These are phyloP conservation scores for Larix kaempferi DNA, from an alignment of 75 land plant species.

Conservation along the genomic window DNA sequence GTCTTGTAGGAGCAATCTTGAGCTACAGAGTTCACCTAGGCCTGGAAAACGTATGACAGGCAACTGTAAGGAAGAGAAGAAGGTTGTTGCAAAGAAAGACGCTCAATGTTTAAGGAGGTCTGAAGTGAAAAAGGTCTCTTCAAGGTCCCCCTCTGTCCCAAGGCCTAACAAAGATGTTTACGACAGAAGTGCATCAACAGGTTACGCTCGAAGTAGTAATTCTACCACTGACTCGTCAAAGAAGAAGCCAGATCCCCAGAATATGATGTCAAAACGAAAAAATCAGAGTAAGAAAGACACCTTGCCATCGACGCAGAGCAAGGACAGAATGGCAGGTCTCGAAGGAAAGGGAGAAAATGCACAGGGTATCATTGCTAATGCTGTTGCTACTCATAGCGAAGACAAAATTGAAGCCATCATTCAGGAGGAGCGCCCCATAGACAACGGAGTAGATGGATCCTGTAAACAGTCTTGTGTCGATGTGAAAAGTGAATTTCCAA, in stretches of 20 bases:
- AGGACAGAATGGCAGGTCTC: not conserved
- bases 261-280: not conserved
- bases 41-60: not conserved
- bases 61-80: not conserved
- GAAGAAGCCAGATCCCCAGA: not conserved
- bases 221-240: not conserved
- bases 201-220: not conserved
- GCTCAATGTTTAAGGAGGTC: not conserved
- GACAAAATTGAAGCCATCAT: not conserved
- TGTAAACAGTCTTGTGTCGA: not conserved
- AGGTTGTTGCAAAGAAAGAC: not conserved
- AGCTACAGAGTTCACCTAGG: not conserved
- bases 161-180: not conserved
- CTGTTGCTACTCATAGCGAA: not conserved
- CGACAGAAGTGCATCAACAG: not conserved
- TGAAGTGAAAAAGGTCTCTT: not conserved
- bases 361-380: not conserved
- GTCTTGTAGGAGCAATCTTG: not conserved
- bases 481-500: constrained; percentile 5
- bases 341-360: not conserved
- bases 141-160: not conserved
- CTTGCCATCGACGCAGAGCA: not conserved
- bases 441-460: not conserved
- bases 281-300: not conserved
- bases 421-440: not conserved